Conservation (phyloP, 2,329 filamentous ascomycete genomes). For the Diaporthe ilicicola region DNA sequence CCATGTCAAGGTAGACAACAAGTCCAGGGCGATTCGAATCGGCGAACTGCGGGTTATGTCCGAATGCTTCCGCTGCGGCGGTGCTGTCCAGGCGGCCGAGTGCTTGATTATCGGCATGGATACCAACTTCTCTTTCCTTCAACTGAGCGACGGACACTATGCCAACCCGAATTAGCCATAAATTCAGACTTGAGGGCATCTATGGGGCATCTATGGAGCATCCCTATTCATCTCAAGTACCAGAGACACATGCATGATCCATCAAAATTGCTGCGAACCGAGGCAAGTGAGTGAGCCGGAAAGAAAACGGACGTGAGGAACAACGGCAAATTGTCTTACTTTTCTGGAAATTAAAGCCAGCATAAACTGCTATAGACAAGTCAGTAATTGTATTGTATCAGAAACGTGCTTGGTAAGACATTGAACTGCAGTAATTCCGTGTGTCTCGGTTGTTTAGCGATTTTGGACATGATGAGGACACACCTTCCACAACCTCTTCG, state of each 20-base stretch:
- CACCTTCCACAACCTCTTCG: conserved; percentile 46
- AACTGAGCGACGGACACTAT: conserved; percentile 21
- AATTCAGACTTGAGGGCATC: not conserved
- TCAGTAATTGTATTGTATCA: not conserved
- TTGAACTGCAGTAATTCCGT: not conserved
- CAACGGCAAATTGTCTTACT: not conserved
- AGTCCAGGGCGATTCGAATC: not conserved
- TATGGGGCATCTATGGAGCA: not conserved
- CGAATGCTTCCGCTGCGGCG: conserved; percentile 11
- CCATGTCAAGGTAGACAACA: conserved; percentile 54
- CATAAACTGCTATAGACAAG: conserved; percentile 37
- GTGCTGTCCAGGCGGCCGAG: conserved; percentile 5
- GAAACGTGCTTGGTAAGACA: not conserved
- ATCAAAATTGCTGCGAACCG: not conserved
- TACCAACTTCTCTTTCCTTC: not conserved
- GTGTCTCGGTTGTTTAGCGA: not conserved
- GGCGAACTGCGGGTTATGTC: not conserved
- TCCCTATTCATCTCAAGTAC: not conserved
- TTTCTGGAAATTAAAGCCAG: conserved; percentile 43
- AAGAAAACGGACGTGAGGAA: no score
- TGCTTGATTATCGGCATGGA: not conserved
- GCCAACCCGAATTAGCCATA: not conserved
- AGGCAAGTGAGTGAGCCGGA: not conserved
- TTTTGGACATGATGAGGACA: not conserved
- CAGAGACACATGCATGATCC: no score